Percentiles rank a stretch among this genome's conserved stretches.
Evolutionary conservation across 2,329 filamentous ascomycete species (phyloP).

Genomic region (Cladophialophora immunda): DNA sequence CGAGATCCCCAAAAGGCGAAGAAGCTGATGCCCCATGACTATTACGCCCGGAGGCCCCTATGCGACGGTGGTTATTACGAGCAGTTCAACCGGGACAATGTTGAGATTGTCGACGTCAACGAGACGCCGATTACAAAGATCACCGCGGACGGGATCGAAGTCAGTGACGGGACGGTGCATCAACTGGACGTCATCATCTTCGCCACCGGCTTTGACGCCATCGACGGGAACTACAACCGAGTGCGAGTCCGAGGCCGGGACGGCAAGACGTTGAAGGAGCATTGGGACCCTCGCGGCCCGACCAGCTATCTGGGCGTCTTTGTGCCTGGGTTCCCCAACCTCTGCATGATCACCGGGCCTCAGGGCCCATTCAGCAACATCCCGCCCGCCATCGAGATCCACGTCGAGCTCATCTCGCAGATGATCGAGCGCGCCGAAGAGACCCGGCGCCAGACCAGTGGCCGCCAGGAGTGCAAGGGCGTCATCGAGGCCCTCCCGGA

Average conservation of each 20-base stretch:
- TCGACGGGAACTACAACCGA: constrained; percentile 48
- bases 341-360: constrained; percentile 62
- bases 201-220: constrained; percentile 43
- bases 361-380: constrained; percentile 67
- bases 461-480: not conserved
- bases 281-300: constrained; percentile 43
- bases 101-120: constrained; percentile 57
- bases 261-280: constrained; percentile 43
- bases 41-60: constrained; percentile 28
- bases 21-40: constrained; percentile 26
- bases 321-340: constrained; percentile 55
- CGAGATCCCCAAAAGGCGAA: constrained; percentile 54
- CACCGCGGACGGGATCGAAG: constrained; percentile 50
- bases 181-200: constrained; percentile 51
- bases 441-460: constrained; percentile 40
- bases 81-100: constrained; percentile 55
- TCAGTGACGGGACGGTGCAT: constrained; percentile 48
- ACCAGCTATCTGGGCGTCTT: constrained; percentile 53
- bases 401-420: constrained; percentile 60
- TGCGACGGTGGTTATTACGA: constrained; percentile 51
- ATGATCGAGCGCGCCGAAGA: constrained; percentile 58
- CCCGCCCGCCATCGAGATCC: constrained; percentile 62
- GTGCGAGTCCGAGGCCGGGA: constrained; percentile 44
- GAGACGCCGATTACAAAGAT: constrained; percentile 53
- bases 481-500: constrained; percentile 60